These are phyloP conservation scores for Zygotorulaspora chibaensis DNA, from an alignment of 805 yeast species.

Conservation along the genomic window DNA sequence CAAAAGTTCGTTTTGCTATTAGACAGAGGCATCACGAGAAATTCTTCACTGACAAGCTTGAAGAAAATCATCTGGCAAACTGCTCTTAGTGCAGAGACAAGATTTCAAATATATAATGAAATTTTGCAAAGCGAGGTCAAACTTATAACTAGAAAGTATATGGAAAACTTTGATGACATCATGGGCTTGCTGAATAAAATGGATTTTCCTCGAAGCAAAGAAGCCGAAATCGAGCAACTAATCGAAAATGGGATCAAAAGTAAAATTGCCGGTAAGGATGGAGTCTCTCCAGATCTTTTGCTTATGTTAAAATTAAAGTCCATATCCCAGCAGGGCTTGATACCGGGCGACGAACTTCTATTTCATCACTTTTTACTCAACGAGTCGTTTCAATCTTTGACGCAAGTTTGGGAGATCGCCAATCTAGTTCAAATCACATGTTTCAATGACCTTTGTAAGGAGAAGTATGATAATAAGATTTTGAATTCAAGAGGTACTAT, in stretches of 20 bases:
- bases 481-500: conserved; percentile 34
- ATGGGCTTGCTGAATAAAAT: conserved; percentile 30
- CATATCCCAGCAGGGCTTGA: conserved; percentile 36
- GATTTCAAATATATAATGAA: conserved; percentile 22
- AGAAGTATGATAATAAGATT: conserved; percentile 30
- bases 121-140: conserved; percentile 25
- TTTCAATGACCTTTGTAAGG: conserved; percentile 28
- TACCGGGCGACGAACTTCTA: conserved; percentile 35
- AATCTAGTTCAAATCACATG: conserved; percentile 33
- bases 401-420: conserved; percentile 33
- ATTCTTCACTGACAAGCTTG: conserved; percentile 25
- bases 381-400: conserved; percentile 17
- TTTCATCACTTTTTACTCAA: conserved; percentile 32
- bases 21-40: conserved; percentile 33
- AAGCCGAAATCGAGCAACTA: conserved; percentile 28
- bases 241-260: conserved; percentile 18
- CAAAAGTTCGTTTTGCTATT: conserved; percentile 25
- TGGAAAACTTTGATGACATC: conserved; percentile 40
- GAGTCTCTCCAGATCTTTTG: conserved; percentile 24
- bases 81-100: conserved; percentile 21
- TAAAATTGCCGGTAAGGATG: conserved; percentile 15
- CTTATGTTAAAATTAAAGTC: conserved; percentile 35
- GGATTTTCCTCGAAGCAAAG: conserved; percentile 32
- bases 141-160: conserved; percentile 23
- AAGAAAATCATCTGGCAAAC: conserved; percentile 33